Percentiles rank a stretch among this genome's conserved stretches.
phyloP scores from a whole-genome alignment of 2,329 filamentous ascomycete species.

The Xylariaceae sp. region DNA sequence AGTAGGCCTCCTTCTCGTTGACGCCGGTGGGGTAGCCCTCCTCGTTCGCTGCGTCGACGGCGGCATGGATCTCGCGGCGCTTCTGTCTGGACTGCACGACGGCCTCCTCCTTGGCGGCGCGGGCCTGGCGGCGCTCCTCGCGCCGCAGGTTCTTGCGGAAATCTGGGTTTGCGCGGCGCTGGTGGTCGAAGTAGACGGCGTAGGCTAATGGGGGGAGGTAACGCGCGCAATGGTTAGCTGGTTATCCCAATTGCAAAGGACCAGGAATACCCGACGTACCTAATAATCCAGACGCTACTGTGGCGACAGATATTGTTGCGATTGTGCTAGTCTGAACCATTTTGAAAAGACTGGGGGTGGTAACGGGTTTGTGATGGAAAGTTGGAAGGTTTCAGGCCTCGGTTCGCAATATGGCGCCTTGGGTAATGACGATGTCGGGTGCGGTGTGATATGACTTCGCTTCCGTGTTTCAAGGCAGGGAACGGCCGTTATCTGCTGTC shows the following conservation, averaged over 20 bases:
- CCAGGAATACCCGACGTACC: no score
- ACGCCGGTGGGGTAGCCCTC: constrained; percentile 87
- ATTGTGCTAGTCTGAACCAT: constrained; percentile 49
- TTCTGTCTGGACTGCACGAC: constrained; percentile 60
- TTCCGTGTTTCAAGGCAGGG: no score
- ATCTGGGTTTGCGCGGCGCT: constrained; percentile 57
- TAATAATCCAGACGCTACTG: constrained; percentile 52
- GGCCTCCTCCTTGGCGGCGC: constrained; percentile 66
- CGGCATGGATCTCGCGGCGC: constrained; percentile 66
- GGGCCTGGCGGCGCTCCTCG: constrained; percentile 67
- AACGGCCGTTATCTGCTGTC: no score
- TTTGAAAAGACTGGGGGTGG: constrained; percentile 14
- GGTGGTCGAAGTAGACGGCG: constrained; percentile 63
- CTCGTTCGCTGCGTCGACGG: constrained; percentile 75
- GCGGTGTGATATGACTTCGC: no score
- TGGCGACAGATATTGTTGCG: constrained; percentile 57
- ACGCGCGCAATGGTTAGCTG: no score
- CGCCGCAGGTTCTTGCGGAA: constrained; percentile 66
- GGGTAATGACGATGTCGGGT: no score
- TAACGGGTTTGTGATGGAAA: background rate
- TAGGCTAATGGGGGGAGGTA: constrained; percentile 55
- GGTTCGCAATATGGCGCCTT: background rate
- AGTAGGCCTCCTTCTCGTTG: constrained; percentile 92
- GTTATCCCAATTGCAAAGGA: no score
- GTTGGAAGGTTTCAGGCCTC: background rate